phyloP scores from a whole-genome alignment of 2,329 filamentous ascomycete genomes.

The Ophiostoma pallidulum region DNA sequence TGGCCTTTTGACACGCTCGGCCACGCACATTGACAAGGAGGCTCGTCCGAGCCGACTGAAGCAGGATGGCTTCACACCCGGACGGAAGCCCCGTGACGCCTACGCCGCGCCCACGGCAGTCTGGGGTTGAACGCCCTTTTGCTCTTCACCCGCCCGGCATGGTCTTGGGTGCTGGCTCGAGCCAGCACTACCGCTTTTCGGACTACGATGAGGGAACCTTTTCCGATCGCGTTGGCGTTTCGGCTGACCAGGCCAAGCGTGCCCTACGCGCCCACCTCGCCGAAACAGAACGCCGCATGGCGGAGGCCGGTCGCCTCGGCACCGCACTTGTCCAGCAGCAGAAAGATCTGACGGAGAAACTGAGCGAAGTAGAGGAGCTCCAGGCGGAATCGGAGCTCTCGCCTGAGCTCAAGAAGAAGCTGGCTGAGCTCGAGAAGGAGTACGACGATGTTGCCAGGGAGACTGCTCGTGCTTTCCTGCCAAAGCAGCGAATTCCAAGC shows the following conservation, averaged over 20 bases:
- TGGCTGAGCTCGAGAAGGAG: constrained; percentile 83
- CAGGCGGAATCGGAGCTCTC: constrained; percentile 69
- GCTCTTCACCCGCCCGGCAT: constrained; percentile 14
- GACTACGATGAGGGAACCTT: constrained; percentile 75
- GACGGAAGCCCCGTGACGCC: constrained; percentile 17
- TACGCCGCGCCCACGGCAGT: constrained; percentile 14
- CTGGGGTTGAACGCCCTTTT: constrained; percentile 12
- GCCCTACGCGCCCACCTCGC: constrained; percentile 84
- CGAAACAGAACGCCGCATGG: constrained; percentile 84
- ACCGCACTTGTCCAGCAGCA: constrained; percentile 81
- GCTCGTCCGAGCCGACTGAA: constrained; percentile 5
- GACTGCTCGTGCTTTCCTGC: constrained; percentile 78
- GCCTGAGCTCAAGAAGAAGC: constrained; percentile 70
- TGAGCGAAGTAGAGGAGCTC: constrained; percentile 75
- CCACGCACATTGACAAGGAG: not conserved
- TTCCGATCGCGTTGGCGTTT: constrained; percentile 63
- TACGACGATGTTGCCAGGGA: constrained; percentile 91
- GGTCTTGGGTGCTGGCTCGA: constrained; percentile 25
- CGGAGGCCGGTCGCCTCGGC: constrained; percentile 83
- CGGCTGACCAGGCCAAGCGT: constrained; percentile 77
- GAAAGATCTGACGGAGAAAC: constrained; percentile 67
- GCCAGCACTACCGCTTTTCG: constrained; percentile 63
- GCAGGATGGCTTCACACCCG: constrained; percentile 14
- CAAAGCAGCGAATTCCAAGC: constrained; percentile 71
- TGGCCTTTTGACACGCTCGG: not conserved